phyloP scores from a whole-genome alignment of 2,329 filamentous ascomycete species.

The Thielaviopsis musarum region DNA sequence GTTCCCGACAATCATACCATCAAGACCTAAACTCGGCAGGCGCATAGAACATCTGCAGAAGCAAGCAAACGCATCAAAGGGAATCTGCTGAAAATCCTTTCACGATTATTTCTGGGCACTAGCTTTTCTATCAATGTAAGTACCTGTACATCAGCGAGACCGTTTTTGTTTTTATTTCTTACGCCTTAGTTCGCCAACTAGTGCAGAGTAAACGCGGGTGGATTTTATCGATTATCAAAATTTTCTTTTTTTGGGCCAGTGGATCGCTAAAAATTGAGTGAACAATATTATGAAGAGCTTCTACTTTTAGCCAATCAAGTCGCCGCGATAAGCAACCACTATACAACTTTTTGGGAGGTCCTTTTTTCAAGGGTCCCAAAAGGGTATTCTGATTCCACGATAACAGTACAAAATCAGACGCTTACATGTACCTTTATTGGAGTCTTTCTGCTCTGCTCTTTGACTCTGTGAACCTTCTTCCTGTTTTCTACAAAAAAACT shows the following conservation, averaged over 20 bases:
- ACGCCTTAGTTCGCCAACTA: too few species aligned
- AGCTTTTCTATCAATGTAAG: not conserved
- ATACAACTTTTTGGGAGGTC: not conserved
- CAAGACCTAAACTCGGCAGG: not conserved
- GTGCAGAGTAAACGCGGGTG: too few species aligned
- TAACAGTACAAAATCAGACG: too few species aligned
- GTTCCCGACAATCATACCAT: not conserved
- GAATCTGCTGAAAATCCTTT: not conserved
- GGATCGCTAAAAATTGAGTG: not conserved
- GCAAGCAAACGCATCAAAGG: not conserved
- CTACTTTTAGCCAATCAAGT: not conserved
- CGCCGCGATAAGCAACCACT: constrained; percentile 4
- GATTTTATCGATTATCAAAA: too few species aligned
- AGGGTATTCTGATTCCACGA: not conserved
- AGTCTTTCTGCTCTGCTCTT: not conserved
- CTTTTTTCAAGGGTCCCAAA: not conserved
- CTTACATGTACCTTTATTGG: not conserved
- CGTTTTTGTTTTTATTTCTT: not conserved
- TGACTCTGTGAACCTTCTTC: not conserved
- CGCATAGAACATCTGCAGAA: not conserved
- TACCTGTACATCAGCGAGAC: not conserved
- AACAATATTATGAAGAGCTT: constrained; percentile 1
- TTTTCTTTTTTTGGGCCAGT: not conserved
- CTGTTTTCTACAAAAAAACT: not conserved
- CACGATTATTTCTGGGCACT: not conserved